Conservation (phyloP, 2,329 filamentous ascomycete genomes). For the Talaromyces marneffei region DNA sequence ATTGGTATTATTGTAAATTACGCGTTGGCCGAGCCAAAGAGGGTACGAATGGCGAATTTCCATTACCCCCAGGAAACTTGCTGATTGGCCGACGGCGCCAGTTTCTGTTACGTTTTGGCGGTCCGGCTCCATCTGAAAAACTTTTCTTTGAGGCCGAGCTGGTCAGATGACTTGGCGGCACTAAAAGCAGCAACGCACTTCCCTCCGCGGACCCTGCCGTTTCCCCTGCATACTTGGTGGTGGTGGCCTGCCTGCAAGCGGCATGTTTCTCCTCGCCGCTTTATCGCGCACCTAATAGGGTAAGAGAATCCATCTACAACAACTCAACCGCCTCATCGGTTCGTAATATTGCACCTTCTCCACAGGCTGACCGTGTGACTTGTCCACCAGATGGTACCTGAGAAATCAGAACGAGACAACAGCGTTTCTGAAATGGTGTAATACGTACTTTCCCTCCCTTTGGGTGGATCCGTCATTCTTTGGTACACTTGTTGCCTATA, state of each 20-base stretch:
- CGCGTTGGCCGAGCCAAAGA: background rate
- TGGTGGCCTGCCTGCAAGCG: background rate
- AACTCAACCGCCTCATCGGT: background rate
- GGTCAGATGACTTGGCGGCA: slow-evolving; percentile 30
- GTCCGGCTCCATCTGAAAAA: slow-evolving; percentile 3
- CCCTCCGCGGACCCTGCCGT: background rate
- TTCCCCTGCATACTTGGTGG: background rate
- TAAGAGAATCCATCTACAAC: background rate
- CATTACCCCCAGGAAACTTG: slow-evolving; percentile 31
- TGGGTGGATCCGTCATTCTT: background rate
- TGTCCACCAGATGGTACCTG: slow-evolving; percentile 9
- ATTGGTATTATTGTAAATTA: slow-evolving; percentile 1
- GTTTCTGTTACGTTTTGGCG: slow-evolving; percentile 36
- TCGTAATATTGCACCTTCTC: background rate
- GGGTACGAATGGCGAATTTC: slow-evolving; percentile 15
- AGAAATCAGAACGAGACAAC: background rate
- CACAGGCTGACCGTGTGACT: background rate
- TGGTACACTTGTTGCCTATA: slow-evolving; percentile 3
- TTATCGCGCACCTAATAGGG: background rate
- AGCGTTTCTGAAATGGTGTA: slow-evolving; percentile 5
- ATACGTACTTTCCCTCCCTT: slow-evolving; percentile 5
- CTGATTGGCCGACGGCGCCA: slow-evolving; percentile 25
- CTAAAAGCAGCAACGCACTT: slow-evolving; percentile 18
- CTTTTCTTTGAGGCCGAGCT: slow-evolving; percentile 14
- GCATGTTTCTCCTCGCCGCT: background rate